Evolutionary conservation across 768 basidiomycete species (phyloP).

Genomic region (Phanerochaete sordida): DNA sequence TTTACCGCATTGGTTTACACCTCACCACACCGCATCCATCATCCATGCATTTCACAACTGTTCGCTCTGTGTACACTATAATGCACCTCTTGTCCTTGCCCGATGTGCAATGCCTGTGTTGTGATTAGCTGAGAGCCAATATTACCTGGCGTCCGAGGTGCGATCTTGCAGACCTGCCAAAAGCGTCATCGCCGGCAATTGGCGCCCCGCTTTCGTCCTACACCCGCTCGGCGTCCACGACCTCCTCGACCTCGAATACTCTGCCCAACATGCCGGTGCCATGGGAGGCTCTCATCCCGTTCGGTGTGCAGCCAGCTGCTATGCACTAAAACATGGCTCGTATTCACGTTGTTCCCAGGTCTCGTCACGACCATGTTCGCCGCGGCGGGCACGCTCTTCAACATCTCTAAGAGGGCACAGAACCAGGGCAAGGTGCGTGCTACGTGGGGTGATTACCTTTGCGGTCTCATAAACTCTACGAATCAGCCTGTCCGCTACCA

Average conservation of each 20-base stretch:
- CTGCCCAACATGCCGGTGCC: constrained; percentile 79
- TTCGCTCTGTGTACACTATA: not conserved
- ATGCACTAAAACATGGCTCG: not conserved
- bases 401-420: constrained; percentile 70
- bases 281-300: constrained; percentile 96
- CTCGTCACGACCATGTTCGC: constrained; percentile 87
- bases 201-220: constrained; percentile 8
- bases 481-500: constrained; percentile 55
- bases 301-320: constrained; percentile 49
- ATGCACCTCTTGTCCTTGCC: not conserved
- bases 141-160: not conserved
- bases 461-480: not conserved
- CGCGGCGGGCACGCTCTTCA: constrained; percentile 84
- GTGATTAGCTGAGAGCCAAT: too few species aligned
- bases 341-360: constrained; percentile 40
- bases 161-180: not conserved
- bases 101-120: too few species aligned
- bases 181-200: not conserved
- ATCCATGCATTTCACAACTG: not conserved
- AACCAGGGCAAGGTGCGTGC: constrained; percentile 83
- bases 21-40: not conserved
- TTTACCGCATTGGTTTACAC: not conserved
- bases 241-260: not conserved
- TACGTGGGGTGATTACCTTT: too few species aligned
- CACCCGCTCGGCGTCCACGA: not conserved